Evolutionary conservation across 2,329 filamentous ascomycete species (phyloP).

Genomic region (Conoideocrella luteorostrata): DNA sequence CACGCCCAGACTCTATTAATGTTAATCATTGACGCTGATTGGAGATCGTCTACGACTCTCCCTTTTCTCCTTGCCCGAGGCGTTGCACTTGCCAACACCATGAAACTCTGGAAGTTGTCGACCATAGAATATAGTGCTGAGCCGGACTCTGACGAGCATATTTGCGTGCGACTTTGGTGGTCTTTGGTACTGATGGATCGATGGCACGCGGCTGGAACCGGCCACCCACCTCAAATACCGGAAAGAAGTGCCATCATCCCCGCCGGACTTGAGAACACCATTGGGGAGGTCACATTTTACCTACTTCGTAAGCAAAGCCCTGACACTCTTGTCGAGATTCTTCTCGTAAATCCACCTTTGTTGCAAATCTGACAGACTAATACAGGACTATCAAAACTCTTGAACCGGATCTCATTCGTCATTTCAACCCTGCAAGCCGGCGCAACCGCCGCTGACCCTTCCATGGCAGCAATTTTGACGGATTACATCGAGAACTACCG

Average conservation of each 20-base stretch:
- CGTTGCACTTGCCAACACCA: constrained; percentile 57
- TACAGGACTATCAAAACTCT: constrained; percentile 49
- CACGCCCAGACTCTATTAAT: constrained; percentile 63
- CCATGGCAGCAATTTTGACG: constrained; percentile 26
- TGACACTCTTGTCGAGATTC: neutral
- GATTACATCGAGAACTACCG: constrained; percentile 54
- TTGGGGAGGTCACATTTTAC: constrained; percentile 59
- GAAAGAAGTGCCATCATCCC: constrained; percentile 55
- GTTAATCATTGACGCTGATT: constrained; percentile 59
- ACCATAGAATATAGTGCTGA: constrained; percentile 43
- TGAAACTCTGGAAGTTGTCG: constrained; percentile 47
- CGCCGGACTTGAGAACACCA: constrained; percentile 50
- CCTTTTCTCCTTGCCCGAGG: constrained; percentile 55
- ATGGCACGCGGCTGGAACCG: constrained; percentile 65
- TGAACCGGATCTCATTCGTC: constrained; percentile 35
- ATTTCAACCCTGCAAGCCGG: constrained; percentile 30
- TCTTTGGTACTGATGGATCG: constrained; percentile 64
- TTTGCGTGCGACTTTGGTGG: constrained; percentile 65
- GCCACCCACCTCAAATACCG: constrained; percentile 55
- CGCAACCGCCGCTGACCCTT: constrained; percentile 25
- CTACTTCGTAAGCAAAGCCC: constrained; percentile 49
- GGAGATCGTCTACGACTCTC: constrained; percentile 39
- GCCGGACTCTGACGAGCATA: constrained; percentile 53
- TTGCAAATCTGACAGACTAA: neutral
- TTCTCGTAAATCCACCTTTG: neutral